Conservation (phyloP, 345 rosid species). For the Trapa bicornis region DNA sequence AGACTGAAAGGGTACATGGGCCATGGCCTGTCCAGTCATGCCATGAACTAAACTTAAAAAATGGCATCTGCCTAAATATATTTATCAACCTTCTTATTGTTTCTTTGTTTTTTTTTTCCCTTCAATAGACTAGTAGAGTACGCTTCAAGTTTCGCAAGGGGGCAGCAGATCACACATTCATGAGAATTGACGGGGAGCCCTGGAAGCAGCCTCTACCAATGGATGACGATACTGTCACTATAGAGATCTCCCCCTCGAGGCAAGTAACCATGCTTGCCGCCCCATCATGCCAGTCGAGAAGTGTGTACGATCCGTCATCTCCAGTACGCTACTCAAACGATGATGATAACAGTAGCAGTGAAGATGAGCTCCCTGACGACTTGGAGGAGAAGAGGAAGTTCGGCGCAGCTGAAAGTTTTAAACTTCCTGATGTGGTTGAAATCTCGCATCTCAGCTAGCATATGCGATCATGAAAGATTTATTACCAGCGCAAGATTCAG, state of each 20-base stretch:
- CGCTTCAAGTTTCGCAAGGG: constrained; percentile 55
- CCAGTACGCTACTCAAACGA: constrained; percentile 8
- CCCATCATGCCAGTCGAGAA: constrained; percentile 32
- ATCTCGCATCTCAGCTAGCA: constrained; percentile 32
- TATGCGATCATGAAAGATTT: neutral
- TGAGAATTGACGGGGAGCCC: constrained; percentile 73
- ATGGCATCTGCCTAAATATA: no score
- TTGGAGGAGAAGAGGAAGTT: constrained; percentile 47
- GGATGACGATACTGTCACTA: constrained; percentile 41
- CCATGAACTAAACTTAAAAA: no score
- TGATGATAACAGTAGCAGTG: constrained; percentile 12
- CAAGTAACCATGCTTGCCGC: constrained; percentile 61
- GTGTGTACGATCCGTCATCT: constrained; percentile 27
- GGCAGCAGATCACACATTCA: constrained; percentile 43
- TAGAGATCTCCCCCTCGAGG: constrained; percentile 49
- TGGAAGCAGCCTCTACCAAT: constrained; percentile 68
- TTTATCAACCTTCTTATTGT: neutral
- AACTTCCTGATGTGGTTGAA: constrained; percentile 36
- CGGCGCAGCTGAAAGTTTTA: constrained; percentile 55
- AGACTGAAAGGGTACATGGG: neutral
- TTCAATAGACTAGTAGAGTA: constrained; percentile 35
- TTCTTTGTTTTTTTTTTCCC: neutral
- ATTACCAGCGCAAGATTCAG: neutral
- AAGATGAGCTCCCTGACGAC: constrained; percentile 25
- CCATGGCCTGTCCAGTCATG: no score